Conservation (phyloP, 2,329 filamentous ascomycete genomes). For the Pseudocercospora crystallina region DNA sequence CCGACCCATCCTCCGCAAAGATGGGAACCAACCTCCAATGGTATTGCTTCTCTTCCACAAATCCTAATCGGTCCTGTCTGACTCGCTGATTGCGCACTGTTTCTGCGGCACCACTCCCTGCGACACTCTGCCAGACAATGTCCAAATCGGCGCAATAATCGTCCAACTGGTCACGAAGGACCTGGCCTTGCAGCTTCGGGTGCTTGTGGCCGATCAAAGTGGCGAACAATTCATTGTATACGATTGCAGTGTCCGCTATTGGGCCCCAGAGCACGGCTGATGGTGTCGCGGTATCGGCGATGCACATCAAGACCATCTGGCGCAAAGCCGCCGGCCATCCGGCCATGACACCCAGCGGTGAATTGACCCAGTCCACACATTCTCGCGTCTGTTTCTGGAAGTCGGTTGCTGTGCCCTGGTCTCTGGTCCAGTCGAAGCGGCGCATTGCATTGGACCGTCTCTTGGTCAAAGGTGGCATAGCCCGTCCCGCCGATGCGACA, state of each 20-base stretch:
- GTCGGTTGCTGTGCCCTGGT: conserved; percentile 8
- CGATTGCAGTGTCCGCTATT: conserved; percentile 6
- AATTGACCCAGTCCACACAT: conserved; percentile 21
- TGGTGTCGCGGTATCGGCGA: conserved; percentile 15
- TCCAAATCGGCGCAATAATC: conserved; percentile 20
- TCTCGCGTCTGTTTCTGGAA: conserved; percentile 19
- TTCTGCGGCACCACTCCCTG: conserved; percentile 8
- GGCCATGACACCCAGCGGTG: conserved; percentile 18
- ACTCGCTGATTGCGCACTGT: conserved; percentile 16
- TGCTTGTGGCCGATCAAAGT: conserved; percentile 18
- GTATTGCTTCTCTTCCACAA: conserved; percentile 22
- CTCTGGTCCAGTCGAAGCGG: conserved; percentile 20
- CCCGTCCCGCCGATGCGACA: background rate
- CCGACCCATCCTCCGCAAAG: conserved; percentile 16
- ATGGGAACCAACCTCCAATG: conserved; percentile 22
- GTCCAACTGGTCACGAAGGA: conserved; percentile 3
- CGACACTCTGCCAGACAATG: conserved; percentile 11
- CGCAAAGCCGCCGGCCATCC: conserved; percentile 18
- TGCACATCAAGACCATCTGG: conserved; percentile 15
- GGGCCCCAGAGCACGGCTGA: conserved; percentile 18
- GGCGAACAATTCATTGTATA: conserved; percentile 27
- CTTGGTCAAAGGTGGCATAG: conserved; percentile 13
- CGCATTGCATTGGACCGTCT: conserved; percentile 13
- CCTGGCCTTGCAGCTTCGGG: conserved; percentile 19
- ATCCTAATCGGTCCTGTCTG: conserved; percentile 21